These are phyloP conservation scores for Agaricus blazei DNA, from an alignment of 768 basidiomycete species.

Conservation along the genomic window DNA sequence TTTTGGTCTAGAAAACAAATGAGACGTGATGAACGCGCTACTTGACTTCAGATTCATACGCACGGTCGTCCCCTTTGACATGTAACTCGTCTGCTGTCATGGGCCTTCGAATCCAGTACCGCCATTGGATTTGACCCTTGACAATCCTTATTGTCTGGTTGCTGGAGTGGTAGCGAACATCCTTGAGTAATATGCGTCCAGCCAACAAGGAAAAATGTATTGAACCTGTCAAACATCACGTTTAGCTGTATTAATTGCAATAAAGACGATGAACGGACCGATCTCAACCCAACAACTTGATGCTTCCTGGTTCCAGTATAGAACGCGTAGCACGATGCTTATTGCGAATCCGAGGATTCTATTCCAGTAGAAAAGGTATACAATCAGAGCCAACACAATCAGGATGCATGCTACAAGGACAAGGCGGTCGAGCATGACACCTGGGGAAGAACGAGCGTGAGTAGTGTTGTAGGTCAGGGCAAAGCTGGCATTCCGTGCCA, in stretches of 20 bases:
- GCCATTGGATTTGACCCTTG: slow-evolving; percentile 85
- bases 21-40: not conserved
- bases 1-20: not conserved
- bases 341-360: slow-evolving; percentile 70
- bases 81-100: slow-evolving; percentile 69
- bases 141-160: slow-evolving; percentile 85
- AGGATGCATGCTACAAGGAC: slow-evolving; percentile 63
- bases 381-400: slow-evolving; percentile 48
- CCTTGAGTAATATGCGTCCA: slow-evolving; percentile 84
- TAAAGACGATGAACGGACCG: slow-evolving; percentile 36
- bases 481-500: not conserved
- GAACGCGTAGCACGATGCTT: slow-evolving; percentile 58
- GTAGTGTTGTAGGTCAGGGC: not conserved
- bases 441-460: not conserved
- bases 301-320: slow-evolving; percentile 73
- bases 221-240: slow-evolving; percentile 51
- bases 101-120: slow-evolving; percentile 87
- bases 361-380: slow-evolving; percentile 92
- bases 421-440: slow-evolving; percentile 48
- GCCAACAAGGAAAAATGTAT: slow-evolving; percentile 86
- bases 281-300: slow-evolving; percentile 84
- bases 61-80: slow-evolving; percentile 50
- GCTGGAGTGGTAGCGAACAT: slow-evolving; percentile 85
- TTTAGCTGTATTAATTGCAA: not conserved
- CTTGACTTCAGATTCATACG: slow-evolving; percentile 16